A percentile compares a stretch with the other conserved stretches of the same genome.
phyloP scores from a whole-genome alignment of 2,329 filamentous ascomycete species.

The Colletotrichum tropicale region DNA sequence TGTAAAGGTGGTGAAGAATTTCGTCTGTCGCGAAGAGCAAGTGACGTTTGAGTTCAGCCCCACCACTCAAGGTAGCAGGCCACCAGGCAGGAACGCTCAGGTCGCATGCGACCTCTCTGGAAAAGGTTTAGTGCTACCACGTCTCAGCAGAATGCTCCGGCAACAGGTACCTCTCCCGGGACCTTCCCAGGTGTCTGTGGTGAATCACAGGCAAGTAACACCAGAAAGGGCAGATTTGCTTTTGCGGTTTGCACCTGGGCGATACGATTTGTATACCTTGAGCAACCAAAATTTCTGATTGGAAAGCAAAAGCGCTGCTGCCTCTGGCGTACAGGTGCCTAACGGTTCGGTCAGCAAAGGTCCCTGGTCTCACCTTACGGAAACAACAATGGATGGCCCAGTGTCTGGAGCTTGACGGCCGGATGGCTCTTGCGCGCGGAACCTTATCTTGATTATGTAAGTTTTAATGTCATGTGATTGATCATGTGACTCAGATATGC shows the following conservation, averaged over 20 bases:
- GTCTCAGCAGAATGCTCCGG: not conserved
- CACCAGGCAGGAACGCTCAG: constrained; percentile 12
- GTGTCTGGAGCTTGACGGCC: not conserved
- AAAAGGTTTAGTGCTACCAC: not conserved
- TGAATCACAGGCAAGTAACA: not conserved
- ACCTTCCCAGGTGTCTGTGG: not conserved
- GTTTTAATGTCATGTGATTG: not conserved
- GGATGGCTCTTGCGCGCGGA: not conserved
- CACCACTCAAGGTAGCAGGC: constrained; percentile 4
- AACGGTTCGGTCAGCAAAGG: not conserved
- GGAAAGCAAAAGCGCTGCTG: not conserved
- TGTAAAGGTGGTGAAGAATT: constrained; percentile 6
- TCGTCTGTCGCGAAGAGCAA: constrained; percentile 20
- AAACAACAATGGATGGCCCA: not conserved
- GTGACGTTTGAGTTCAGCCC: constrained; percentile 23
- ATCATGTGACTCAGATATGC: constrained; percentile 19
- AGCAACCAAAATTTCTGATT: not conserved
- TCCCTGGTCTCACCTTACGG: not conserved
- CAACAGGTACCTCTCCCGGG: not conserved
- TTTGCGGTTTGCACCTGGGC: not conserved
- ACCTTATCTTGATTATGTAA: not conserved
- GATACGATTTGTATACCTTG: not conserved
- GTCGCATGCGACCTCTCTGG: constrained; percentile 1
- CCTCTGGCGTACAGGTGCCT: not conserved
- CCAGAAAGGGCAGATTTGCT: not conserved